These are phyloP conservation scores for Oryza glumipatula DNA, from an alignment of 176 grass and related monocot species.

Conservation along the genomic window DNA sequence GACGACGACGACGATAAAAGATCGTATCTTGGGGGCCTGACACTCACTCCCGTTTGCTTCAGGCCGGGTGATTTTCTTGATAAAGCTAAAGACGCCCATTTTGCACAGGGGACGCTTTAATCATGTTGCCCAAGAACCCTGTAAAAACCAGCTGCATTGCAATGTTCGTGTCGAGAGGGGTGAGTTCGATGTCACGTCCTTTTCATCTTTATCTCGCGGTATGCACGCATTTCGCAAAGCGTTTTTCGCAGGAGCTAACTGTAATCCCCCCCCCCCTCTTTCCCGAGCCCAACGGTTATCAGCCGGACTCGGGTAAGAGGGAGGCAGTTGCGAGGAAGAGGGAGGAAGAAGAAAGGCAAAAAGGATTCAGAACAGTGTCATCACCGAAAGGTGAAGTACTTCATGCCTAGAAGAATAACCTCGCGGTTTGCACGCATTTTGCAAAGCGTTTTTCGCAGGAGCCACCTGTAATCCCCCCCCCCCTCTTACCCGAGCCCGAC, in stretches of 20 bases:
- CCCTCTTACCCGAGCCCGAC: conserved; percentile 20
- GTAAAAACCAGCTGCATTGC: conserved; percentile 6
- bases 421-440: background rate
- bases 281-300: background rate
- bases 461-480: background rate
- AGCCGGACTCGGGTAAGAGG: background rate
- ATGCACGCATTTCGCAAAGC: conserved; percentile 1
- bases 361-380: background rate
- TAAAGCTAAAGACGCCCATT: background rate
- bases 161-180: background rate
- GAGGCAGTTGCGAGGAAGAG: background rate
- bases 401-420: background rate
- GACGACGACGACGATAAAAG: conserved; percentile 4
- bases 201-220: background rate
- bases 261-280: background rate
- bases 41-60: background rate
- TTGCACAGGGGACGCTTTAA: background rate
- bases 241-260: background rate
- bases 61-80: background rate
- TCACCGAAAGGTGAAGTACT: conserved; percentile 27
- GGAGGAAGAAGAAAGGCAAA: conserved; percentile 1
- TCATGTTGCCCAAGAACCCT: conserved; percentile 3
- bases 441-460: background rate
- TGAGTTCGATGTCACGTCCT: background rate
- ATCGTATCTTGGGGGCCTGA: background rate